A percentile compares a stretch with the other conserved stretches of the same genome.
These are phyloP conservation scores for Neopestalotiopsis sp. DNA, from an alignment of 2,329 filamentous ascomycete genomes.

Conservation along the genomic window DNA sequence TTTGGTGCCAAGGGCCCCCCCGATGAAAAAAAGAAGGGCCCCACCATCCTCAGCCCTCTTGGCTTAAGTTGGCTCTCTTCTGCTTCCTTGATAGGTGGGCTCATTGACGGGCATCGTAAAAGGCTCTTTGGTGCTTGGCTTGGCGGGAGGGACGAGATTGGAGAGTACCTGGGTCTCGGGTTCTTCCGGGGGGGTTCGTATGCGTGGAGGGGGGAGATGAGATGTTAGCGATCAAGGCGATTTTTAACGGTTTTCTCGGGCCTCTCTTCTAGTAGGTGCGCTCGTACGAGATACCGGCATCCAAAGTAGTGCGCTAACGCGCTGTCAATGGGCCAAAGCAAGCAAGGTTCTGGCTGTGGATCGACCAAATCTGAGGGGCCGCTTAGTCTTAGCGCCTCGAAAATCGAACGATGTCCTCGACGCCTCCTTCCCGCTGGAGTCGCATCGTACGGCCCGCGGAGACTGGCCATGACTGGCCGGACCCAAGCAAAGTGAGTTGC, in stretches of 20 bases:
- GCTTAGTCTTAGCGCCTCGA: constrained; percentile 15
- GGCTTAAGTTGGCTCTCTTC: not conserved
- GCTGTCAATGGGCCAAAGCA: constrained; percentile 5
- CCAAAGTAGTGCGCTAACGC: constrained; percentile 4
- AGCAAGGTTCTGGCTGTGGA: constrained; percentile 14
- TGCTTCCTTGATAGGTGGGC: not conserved
- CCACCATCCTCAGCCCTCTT: not conserved
- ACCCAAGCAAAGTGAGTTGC: not conserved
- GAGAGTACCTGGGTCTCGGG: not conserved
- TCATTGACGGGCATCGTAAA: not conserved
- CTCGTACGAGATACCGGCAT: not conserved
- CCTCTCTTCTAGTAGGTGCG: too few relatives aligned
- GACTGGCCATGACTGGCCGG: constrained; percentile 5
- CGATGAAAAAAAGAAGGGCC: not conserved
- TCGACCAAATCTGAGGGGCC: constrained; percentile 14
- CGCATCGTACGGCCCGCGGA: constrained; percentile 11
- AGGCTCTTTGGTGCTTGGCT: not conserved
- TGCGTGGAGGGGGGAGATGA: too few relatives aligned
- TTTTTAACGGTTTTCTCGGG: too few relatives aligned
- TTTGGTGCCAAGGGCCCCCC: not conserved
- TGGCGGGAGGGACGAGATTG: not conserved
- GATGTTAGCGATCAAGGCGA: too few relatives aligned
- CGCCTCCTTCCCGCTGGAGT: constrained; percentile 15
- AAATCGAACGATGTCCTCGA: constrained; percentile 17
- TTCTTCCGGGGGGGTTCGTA: not conserved